Evolutionary conservation across 2,329 filamentous ascomycete species (phyloP), one percentile per base, ranked within the genome.

Genomic region (Didymella segeticola): DNA sequence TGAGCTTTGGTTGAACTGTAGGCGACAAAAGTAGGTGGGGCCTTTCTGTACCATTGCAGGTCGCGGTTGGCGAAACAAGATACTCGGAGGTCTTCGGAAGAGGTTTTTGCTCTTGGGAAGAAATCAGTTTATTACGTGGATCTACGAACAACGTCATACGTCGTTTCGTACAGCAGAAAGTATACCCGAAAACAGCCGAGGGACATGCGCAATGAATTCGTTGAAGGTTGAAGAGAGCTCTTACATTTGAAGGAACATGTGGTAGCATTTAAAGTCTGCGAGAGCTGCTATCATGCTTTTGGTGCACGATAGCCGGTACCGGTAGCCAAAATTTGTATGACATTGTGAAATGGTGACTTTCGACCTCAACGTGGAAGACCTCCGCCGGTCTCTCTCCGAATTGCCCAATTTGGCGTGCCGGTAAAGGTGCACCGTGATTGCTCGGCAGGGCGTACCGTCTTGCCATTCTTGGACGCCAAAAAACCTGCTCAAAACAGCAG

Each of bases 21-120:
- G 15, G 33, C 33, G 26, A 8, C 26, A n/a, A 31, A 17, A 29
- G 30, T 14, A 37, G 23, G 29, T 20, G 37, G 37, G 23, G n/a
- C n/a, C 8, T 25, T 19, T n/a, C 22, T 23, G 7, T 2, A 33
- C 25, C 17, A n/a, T 53, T 53, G 42, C 30, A 19, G 11, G 30
- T 25, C 19, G 8, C 37, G 25, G 23, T 43, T 53, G 43, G 50
- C 33, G 50, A 53, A 47, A n/a, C n/a, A 5, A 25, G 43, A 25
- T 42, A 26, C 19, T 49, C 51, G 51, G 51, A 49, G 33, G 47
- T 29, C 33, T 15, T 51, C 47, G 47, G 47, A 45, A 39, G 47
- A 51, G 47, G 47, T 43, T 51, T 51, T 51, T 10, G 47, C 41
- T 29, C 30, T 30, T 26, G 26, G 15, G n/a, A 17, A 38, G 22